Base-by-base conservation (phyloP, 805 yeast genomes). In the Hanseniaspora occidentalis region DNA sequence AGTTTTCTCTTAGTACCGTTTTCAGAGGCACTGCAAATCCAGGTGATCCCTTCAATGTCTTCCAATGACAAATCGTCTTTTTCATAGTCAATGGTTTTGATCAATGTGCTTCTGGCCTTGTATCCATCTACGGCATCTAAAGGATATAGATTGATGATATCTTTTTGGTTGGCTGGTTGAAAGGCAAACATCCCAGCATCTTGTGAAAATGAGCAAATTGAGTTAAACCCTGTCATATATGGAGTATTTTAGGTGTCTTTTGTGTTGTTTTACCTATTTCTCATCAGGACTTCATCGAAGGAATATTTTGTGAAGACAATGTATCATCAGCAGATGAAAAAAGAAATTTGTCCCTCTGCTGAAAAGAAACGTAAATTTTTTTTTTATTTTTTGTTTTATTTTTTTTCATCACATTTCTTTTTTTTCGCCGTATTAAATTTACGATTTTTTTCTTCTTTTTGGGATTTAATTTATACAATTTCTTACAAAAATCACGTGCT, bases 101-200 rank as follows among this genome's bases (percentile, higher is more conserved):
- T 58, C 16, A 52, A 44, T 4, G 62, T 54, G 44, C 60, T 58
- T 22, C 50, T 56, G 4, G 56, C 50, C 21, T 45, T 43, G 36
- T 51, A 54, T 11, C 50, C 44, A 14, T 48, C 50, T 3, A 49
- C 31, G 3, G 49, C 38, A 44, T 55, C 58, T 38, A 58, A 41
- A 22, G 63, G 61, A 36, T 58, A 58, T 6, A 58, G 45, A 42
- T 57, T 60, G 22, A 58, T 54, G 35, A 49, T 56, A 56, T 40
- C 57, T 48, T 51, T 62, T 51, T 41, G 66, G 45, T 47, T 58
- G 47, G 41, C 61, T 23, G 49, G 59, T 49, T 51, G 63, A 52
- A 46, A 58, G 33, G 49, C 64, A 47, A 47, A 62, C 42, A 48
- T 56, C 35, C 50, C 51, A 25, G 54, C 54, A 44, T 54, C 58